These are phyloP conservation scores for Solanum hybrid DNA, from an alignment of 305 asterid species.

Conservation along the genomic window DNA sequence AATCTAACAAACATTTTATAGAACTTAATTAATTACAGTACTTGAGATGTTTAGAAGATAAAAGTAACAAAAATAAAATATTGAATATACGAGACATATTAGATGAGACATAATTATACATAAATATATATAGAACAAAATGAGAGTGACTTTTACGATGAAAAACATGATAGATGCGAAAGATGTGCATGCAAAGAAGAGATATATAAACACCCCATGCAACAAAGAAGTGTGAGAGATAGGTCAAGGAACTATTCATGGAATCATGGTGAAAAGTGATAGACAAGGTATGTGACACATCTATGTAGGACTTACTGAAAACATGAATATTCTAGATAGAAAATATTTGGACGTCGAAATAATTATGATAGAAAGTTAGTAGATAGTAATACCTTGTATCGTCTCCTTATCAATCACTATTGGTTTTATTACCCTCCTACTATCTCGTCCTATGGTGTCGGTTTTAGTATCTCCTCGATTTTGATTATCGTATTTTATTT, in stretches of 20 bases:
- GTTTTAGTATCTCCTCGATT: neutral
- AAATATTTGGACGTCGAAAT: neutral
- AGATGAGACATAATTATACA: no score
- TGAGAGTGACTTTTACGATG: neutral
- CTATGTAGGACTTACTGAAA: neutral
- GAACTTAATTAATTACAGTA: no score
- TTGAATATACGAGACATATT: no score
- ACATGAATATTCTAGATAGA: neutral
- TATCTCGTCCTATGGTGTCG: no score
- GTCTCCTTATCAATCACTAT: neutral
- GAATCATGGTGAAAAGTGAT: no score
- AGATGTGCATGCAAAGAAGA: neutral
- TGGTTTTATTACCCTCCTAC: neutral
- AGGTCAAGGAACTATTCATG: neutral
- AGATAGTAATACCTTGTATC: neutral
- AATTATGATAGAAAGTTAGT: neutral
- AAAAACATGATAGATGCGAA: fast-evolving
- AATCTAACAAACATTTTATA: no score
- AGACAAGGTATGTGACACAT: neutral
- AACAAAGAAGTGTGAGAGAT: fast-evolving
- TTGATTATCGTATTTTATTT: neutral
- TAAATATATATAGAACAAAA: no score
- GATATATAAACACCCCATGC: neutral
- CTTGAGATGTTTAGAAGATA: no score
- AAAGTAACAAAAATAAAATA: no score